Evolutionary conservation across 768 basidiomycete genomes (phyloP), one percentile per base, ranked within the genome.

Genomic region (Agrocybe praecox): DNA sequence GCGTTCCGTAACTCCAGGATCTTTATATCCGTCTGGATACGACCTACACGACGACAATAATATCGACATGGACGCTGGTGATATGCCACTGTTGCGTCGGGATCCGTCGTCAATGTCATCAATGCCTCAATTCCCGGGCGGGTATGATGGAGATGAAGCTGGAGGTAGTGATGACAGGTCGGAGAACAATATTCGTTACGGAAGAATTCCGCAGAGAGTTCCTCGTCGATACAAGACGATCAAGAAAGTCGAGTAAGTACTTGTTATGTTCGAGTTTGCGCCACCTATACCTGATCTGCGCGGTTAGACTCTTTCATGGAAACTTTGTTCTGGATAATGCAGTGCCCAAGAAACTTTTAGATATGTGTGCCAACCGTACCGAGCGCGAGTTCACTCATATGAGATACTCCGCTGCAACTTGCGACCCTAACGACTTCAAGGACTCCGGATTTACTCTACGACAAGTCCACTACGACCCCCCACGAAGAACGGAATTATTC

Each of bases 321-420:
- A 97, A 98, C 72, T 88, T 97, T 47, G 92, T 98, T 11, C 77
- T 96, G 33, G 95, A 98, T 74, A 86, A 89, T 11, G 83, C 90
- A 0, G 94, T 98, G 0, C 96, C 96, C 0, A 81, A 89, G n/a
- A 96, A 94, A 64, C 78, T 98, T 42, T 81, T 98, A 23, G 86
- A 92, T 57, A 86, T 92, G 80, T 94, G 91, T 63, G 76, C 86
- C 6, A 73, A 83, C 59, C 83, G 85, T 51, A 88, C 83, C 46
- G 94, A 94, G 56, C 86, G 94, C 60, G 96, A 97, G 72, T 96
- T 93, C 69, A 94, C 92, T 0, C 89, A 94, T 72, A 96, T 98
- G 94, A 87, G 96, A 5, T 98, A 98, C 73, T 89, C 88, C 9
- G 96, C 95, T 0, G 94, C 93, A 15, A 98, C 96, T 0, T 95